Percentiles rank a stretch among this genome's conserved stretches.
Conservation (phyloP, 2,329 filamentous ascomycete genomes). For the Eutypa lata region DNA sequence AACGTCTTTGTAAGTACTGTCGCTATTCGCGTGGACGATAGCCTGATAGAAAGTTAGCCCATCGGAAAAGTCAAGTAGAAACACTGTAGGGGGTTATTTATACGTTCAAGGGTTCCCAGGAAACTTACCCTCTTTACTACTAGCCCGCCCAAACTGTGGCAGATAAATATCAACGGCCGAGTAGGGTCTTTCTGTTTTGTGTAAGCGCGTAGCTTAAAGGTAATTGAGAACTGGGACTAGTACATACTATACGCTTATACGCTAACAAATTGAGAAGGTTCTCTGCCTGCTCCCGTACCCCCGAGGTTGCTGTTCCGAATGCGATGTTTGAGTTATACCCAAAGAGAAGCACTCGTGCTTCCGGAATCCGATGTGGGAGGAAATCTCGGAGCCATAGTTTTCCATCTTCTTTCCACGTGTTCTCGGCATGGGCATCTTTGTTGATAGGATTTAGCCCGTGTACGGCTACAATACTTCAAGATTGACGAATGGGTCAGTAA, state of each 20-base stretch:
- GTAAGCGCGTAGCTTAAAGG: too few species aligned
- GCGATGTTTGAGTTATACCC: constrained; percentile 12
- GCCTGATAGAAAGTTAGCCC: constrained; percentile 3
- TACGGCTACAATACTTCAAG: constrained; percentile 16
- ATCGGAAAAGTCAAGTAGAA: too few species aligned
- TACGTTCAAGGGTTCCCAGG: too few species aligned
- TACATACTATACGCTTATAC: constrained; percentile 2
- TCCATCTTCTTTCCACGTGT: constrained; percentile 7
- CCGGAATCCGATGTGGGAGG: constrained; percentile 4
- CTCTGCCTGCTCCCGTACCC: constrained; percentile 9
- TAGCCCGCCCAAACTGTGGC: constrained; percentile 11
- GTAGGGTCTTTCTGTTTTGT: constrained; percentile 1
- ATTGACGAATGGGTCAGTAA: too few species aligned
- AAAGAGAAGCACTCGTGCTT: constrained; percentile 10
- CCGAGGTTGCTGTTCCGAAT: constrained; percentile 6
- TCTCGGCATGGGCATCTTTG: constrained; percentile 8
- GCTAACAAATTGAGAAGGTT: constrained; percentile 9
- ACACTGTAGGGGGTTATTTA: too few species aligned
- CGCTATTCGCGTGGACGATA: constrained; percentile 6
- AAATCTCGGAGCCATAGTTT: constrained; percentile 13
- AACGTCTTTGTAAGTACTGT: constrained; percentile 5
- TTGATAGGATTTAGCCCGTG: constrained; percentile 11
- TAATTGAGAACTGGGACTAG: too few species aligned
- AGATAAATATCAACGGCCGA: constrained; percentile 14
- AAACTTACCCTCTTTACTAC: constrained; percentile 9